These are phyloP conservation scores for Limonium bicolor DNA, from an alignment of 148 eudicot genomes.

Conservation along the genomic window DNA sequence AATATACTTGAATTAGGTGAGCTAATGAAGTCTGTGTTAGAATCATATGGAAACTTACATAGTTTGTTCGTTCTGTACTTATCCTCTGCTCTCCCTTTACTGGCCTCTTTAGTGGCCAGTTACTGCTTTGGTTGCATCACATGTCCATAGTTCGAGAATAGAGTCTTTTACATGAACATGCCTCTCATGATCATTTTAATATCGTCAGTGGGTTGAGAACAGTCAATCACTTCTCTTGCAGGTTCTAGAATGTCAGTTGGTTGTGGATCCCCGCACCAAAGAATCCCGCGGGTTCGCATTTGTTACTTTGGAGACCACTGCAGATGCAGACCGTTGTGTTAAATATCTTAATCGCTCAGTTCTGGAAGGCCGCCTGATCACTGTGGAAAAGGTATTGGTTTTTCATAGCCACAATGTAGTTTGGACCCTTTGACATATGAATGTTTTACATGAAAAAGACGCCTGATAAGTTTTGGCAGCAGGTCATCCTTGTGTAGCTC, in stretches of 20 bases:
- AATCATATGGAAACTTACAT: no score
- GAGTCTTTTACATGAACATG: no score
- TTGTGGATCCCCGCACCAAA: constrained; percentile 56
- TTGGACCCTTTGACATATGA: background rate
- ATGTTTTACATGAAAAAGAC: constrained; percentile 7
- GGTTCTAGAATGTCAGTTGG: constrained; percentile 54
- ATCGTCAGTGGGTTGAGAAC: background rate
- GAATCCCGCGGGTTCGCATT: constrained; percentile 72
- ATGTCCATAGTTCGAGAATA: no score
- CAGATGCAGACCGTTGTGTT: constrained; percentile 55
- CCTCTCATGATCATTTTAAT: no score
- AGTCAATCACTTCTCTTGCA: constrained; percentile 11
- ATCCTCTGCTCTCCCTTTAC: no score
- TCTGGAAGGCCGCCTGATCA: constrained; percentile 64
- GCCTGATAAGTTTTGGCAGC: constrained; percentile 57
- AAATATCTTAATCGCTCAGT: constrained; percentile 61
- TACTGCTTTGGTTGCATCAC: no score
- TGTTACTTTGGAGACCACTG: constrained; percentile 51
- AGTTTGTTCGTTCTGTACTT: no score
- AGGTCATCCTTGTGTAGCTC: constrained; percentile 42
- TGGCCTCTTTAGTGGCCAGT: no score
- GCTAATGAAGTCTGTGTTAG: no score
- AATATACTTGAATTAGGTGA: no score
- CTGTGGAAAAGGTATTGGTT: constrained; percentile 49
- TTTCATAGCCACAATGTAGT: background rate